Percentiles rank a stretch among this genome's conserved stretches.
Conservation (phyloP, 192 early-diverging fungal species). For the Lunasporangiospora selenospora region DNA sequence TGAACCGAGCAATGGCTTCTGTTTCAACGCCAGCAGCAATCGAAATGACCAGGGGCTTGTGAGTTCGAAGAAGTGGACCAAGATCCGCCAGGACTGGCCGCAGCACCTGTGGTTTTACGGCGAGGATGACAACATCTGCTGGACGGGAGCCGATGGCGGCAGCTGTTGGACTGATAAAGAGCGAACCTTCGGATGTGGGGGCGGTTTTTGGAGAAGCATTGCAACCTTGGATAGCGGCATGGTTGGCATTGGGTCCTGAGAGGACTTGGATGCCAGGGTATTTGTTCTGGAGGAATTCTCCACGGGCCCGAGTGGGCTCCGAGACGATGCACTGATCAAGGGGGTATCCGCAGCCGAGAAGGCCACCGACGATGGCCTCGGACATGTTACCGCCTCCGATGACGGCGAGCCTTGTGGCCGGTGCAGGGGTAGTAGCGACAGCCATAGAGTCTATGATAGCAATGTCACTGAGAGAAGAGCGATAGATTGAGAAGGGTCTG, state of each 20-base stretch:
- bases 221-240: constrained; percentile 63
- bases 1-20: constrained; percentile 78
- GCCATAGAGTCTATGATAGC: no score
- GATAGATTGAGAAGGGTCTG: background rate
- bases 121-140: constrained; percentile 82
- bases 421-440: no score
- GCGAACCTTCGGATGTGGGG: constrained; percentile 18
- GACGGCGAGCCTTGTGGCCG: constrained; percentile 66
- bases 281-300: constrained; percentile 64
- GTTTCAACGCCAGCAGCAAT: constrained; percentile 91
- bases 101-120: constrained; percentile 94
- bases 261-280: constrained; percentile 68
- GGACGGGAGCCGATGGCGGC: background rate
- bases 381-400: constrained; percentile 98
- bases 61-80: constrained; percentile 51
- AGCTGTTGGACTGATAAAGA: constrained; percentile 33
- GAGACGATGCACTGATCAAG: constrained; percentile 75
- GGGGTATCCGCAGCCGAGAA: constrained; percentile 78
- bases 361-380: constrained; percentile 88
- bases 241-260: constrained; percentile 60
- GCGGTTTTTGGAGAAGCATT: constrained; percentile 23
- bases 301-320: constrained; percentile 75
- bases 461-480: constrained; percentile 2
- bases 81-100: constrained; percentile 69
- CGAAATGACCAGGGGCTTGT: constrained; percentile 78